Base-by-base conservation (phyloP, 164 flowering plant species). In the Nymphaea colorata region DNA sequence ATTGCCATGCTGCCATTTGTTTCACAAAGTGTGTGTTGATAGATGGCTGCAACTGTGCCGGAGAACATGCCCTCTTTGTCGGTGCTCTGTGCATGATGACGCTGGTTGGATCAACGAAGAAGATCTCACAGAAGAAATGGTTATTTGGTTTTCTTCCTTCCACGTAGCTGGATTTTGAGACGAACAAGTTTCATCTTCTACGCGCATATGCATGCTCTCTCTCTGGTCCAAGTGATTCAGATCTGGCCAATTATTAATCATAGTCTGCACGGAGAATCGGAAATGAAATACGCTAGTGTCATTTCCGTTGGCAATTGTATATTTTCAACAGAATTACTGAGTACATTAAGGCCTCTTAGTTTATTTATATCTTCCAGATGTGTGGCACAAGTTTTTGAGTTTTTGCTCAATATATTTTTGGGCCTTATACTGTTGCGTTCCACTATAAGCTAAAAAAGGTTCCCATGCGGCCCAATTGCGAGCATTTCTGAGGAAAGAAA, bases 131-230 rank as follows among this genome's bases (percentile, higher is more conserved):
- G 93, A 86, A 42, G 96, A 90, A 77, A 85, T 93, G 96, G 73
- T 85, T 5, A 84, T 85, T 2, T 90, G 95, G 92, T 90, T 88
- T 78, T 92, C 96, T 70, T 93, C 96, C 17, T 93, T 93, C 68
- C 98, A 93, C 78, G 86, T 78, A 17, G 85, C 96, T 71, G 98
- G 98, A 5, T 85, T 84, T 66, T 82, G 69, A 76, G 15, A 7
- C 3, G 10, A 41, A 5, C 6, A 64, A 41, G 66, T 42, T 4
- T 42, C 64, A 61, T 61, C 17, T 61, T 8, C 3, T 10, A 6
- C 42, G 2, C 63, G 2, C 63, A 2, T n/a, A 2, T n/a, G 7
- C 64, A 6, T 17, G 7, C 64, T 41, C 64, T 41, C 64, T 41
- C 41, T 17, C 17, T 41, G 25, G 25, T 5, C 14, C 53, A 45